Evolutionary conservation across 345 rosid genomes (phyloP).

Genomic region (Aurinia saxatilis): DNA sequence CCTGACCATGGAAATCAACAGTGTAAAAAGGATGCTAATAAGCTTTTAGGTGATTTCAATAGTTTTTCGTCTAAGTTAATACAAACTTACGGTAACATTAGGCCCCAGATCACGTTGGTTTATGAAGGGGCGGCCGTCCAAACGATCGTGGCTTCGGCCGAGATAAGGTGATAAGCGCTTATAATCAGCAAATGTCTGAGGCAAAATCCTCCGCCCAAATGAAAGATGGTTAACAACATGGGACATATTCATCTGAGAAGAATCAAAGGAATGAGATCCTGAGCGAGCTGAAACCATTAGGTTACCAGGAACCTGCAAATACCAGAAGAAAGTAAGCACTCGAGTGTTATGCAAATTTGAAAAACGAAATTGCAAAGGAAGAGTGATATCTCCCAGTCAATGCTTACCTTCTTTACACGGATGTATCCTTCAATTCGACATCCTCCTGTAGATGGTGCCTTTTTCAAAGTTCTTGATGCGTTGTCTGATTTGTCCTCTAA

Average conservation of each 20-base stretch:
- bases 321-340: not conserved
- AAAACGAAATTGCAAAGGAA: not conserved
- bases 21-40: not conserved
- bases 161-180: constrained; percentile 68
- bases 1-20: constrained; percentile 39
- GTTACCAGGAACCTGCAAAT: constrained; percentile 89
- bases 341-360: not conserved
- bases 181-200: constrained; percentile 51
- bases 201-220: constrained; percentile 64
- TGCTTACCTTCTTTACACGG: constrained; percentile 81
- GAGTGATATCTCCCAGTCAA: not conserved
- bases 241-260: constrained; percentile 91
- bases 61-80: not conserved
- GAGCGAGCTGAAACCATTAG: constrained; percentile 87
- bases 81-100: constrained; percentile 84
- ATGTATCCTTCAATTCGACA: constrained; percentile 97
- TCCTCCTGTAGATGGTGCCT: constrained; percentile 88
- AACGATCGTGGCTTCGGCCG: constrained; percentile 74
- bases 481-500: constrained; percentile 46
- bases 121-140: constrained; percentile 73
- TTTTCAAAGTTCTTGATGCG: constrained; percentile 35
- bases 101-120: constrained; percentile 73
- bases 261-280: constrained; percentile 87
- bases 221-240: constrained; percentile 86
- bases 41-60: not conserved